Evolutionary conservation across 2,329 filamentous ascomycete genomes (phyloP).

Genomic region (Verticillium isaacii): DNA sequence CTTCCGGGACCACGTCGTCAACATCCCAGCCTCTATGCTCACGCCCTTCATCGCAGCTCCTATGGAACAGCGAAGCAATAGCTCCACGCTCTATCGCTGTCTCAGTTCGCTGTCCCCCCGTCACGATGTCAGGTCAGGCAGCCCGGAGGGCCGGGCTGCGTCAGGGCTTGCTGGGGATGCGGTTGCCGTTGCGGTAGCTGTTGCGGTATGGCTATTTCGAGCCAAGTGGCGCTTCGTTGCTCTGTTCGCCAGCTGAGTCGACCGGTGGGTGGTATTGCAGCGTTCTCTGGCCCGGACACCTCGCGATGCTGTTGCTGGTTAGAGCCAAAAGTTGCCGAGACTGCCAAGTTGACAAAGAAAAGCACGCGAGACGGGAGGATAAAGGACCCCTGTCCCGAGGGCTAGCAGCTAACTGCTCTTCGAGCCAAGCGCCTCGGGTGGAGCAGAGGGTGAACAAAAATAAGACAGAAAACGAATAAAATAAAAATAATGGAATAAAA

Average conservation of each 20-base stretch:
- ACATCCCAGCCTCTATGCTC: neutral
- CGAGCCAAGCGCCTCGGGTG: neutral
- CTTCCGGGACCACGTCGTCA: neutral
- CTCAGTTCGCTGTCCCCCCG: neutral
- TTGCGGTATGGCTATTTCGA: neutral
- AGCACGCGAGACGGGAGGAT: neutral
- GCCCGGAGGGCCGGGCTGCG: neutral
- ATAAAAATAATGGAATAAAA: neutral
- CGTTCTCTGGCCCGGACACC: neutral
- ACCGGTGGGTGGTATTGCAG: neutral
- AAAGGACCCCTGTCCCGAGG: neutral
- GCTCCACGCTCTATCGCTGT: neutral
- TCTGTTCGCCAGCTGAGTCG: neutral
- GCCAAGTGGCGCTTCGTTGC: neutral
- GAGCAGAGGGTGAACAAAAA: neutral
- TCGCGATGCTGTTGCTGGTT: neutral
- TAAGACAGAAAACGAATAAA: neutral
- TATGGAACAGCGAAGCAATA: neutral
- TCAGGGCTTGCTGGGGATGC: neutral
- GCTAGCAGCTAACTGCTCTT: neutral
- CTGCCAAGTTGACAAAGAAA: neutral
- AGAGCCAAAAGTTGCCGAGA: neutral
- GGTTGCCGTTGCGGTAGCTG: neutral
- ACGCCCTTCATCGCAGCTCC: neutral
- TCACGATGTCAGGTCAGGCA: neutral